phyloP scores from a whole-genome alignment of 2,329 filamentous ascomycete species.

The Aspergillus quadricinctus region DNA sequence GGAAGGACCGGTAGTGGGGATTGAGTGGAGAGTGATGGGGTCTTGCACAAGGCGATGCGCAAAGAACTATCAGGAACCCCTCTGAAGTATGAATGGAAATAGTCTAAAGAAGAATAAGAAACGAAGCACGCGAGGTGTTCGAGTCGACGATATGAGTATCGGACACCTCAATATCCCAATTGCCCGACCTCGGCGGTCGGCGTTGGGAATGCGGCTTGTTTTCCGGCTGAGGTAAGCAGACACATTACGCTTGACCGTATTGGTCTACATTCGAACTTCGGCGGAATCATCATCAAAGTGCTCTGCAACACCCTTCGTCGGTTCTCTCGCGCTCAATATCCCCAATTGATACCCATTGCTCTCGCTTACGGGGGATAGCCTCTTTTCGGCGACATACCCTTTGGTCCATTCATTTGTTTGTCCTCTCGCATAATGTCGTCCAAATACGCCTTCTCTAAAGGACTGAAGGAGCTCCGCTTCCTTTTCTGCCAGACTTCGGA shows the following conservation, averaged over 20 bases:
- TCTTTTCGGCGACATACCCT: conserved; percentile 6
- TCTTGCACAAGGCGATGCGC: background rate
- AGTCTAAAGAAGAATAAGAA: conserved; percentile 12
- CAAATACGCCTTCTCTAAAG: conserved; percentile 87
- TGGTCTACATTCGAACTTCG: conserved; percentile 12
- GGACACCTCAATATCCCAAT: conserved; percentile 1
- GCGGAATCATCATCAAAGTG: conserved; percentile 3
- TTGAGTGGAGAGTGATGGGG: background rate
- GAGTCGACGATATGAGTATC: background rate
- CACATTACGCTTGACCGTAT: conserved; percentile 23
- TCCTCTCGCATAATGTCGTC: conserved; percentile 63
- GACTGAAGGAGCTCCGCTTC: conserved; percentile 93
- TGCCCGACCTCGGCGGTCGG: conserved; percentile 15
- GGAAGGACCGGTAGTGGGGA: background rate
- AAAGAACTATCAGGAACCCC: background rate
- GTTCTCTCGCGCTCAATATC: conserved; percentile 1
- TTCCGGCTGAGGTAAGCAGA: conserved; percentile 29
- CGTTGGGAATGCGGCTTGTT: conserved; percentile 14
- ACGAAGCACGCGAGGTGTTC: conserved; percentile 2
- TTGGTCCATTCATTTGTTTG: conserved; percentile 1
- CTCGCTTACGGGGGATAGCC: conserved; percentile 13
- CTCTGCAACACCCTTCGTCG: conserved; percentile 2
- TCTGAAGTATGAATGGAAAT: background rate
- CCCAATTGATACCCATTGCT: conserved; percentile 10
- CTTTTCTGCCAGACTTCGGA: conserved; percentile 94